phyloP scores from a whole-genome alignment of 2,329 filamentous ascomycete species.

The Orbilia javanica region DNA sequence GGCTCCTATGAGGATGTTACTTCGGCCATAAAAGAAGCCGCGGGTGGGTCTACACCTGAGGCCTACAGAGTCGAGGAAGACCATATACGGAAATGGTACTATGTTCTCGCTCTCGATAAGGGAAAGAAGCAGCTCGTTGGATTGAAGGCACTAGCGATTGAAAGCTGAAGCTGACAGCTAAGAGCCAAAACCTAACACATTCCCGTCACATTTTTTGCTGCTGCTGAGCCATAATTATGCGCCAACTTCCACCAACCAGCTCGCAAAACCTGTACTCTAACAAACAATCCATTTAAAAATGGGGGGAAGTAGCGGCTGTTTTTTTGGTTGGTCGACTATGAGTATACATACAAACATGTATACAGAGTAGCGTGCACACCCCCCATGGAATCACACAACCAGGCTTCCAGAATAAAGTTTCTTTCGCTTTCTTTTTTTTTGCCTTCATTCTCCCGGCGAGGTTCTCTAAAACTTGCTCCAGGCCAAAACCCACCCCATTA shows the following conservation, averaged over 20 bases:
- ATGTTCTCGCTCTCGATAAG: constrained; percentile 76
- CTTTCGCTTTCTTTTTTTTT: not conserved
- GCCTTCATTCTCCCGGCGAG: not conserved
- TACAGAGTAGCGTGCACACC: too few species aligned
- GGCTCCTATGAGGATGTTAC: constrained; percentile 78
- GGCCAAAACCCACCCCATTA: constrained; percentile 32
- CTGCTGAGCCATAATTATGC: constrained; percentile 4
- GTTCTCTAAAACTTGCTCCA: constrained; percentile 36
- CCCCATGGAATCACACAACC: constrained; percentile 4
- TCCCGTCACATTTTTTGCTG: constrained; percentile 22
- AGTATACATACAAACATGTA: constrained; percentile 22
- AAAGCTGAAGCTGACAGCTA: constrained; percentile 69
- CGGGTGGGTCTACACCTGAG: constrained; percentile 47
- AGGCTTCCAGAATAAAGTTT: constrained; percentile 25
- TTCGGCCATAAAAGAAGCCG: constrained; percentile 68
- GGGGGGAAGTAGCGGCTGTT: constrained; percentile 27
- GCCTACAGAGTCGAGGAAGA: constrained; percentile 55
- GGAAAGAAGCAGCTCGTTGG: constrained; percentile 77
- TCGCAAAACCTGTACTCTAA: constrained; percentile 34
- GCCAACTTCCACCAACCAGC: constrained; percentile 31
- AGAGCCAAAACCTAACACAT: constrained; percentile 23
- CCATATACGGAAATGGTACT: constrained; percentile 75
- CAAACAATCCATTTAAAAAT: constrained; percentile 59
- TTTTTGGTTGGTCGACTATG: constrained; percentile 12
- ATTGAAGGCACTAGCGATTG: constrained; percentile 80